Percentiles rank a stretch among this genome's conserved stretches.
Conservation (phyloP, 2,329 filamentous ascomycete species). For the Zymoseptoria passerinii region DNA sequence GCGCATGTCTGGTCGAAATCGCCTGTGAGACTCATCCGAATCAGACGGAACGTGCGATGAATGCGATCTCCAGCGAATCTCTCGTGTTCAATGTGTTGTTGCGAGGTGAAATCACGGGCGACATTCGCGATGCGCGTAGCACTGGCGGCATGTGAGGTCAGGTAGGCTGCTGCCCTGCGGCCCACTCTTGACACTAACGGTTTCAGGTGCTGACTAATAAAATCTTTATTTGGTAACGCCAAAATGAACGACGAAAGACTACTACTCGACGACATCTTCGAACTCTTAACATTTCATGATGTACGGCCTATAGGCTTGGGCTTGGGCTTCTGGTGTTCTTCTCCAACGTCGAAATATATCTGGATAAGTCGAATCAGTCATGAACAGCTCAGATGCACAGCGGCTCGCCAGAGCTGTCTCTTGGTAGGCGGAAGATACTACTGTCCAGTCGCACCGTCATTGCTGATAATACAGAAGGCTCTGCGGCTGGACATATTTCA, state of each 20-base stretch:
- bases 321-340: not conserved
- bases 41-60: not conserved
- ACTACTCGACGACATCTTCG: not conserved
- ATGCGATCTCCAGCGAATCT: not conserved
- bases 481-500: slow-evolving; percentile 22
- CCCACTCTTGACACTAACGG: no score
- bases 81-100: not conserved
- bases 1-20: not conserved
- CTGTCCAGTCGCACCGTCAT: not conserved
- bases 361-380: not conserved
- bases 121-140: not conserved
- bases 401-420: slow-evolving; percentile 8
- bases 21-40: not conserved
- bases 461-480: slow-evolving; percentile 11
- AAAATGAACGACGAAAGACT: no score
- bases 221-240: not conserved
- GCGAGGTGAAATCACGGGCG: not conserved
- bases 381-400: not conserved
- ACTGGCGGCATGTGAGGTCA: not conserved
- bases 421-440: slow-evolving; percentile 8
- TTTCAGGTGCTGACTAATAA: not conserved
- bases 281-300: not conserved
- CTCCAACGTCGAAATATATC: not conserved
- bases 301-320: not conserved
- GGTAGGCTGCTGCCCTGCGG: no score